These are phyloP conservation scores for Penicillium egyptiacum DNA, from an alignment of 495 filamentous ascomycete genomes.

Conservation along the genomic window DNA sequence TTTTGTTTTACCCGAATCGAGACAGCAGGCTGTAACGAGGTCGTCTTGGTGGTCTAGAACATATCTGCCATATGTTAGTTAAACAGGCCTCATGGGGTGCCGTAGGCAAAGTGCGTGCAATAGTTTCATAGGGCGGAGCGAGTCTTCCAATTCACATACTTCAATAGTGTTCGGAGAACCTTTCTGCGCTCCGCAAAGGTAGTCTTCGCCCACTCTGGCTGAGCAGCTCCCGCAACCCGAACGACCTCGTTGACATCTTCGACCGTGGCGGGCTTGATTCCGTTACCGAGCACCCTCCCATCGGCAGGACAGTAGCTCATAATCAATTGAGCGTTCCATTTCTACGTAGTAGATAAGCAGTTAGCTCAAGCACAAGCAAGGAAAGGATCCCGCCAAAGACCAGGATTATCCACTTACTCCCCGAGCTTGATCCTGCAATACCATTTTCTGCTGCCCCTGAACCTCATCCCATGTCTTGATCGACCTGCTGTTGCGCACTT, in stretches of 20 bases:
- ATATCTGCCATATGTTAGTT: constrained; percentile 44
- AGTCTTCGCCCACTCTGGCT: constrained; percentile 77
- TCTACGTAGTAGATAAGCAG: constrained; percentile 20
- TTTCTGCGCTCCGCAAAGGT: constrained; percentile 73
- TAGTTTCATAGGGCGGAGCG: not conserved
- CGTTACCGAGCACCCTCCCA: constrained; percentile 73
- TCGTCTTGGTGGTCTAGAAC: constrained; percentile 87
- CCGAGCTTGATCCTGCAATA: constrained; percentile 44
- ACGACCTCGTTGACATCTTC: constrained; percentile 81
- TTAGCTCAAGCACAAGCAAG: not conserved
- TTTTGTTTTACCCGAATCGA: constrained; percentile 97
- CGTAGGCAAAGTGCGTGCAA: not conserved
- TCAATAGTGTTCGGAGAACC: constrained; percentile 79
- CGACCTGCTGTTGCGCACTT: constrained; percentile 53
- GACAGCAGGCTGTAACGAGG: constrained; percentile 81
- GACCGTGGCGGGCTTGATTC: constrained; percentile 72
- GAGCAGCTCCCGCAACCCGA: constrained; percentile 68
- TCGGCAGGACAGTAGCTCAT: constrained; percentile 85
- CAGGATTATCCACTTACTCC: constrained; percentile 35
- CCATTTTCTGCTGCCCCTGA: constrained; percentile 42
- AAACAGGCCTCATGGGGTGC: not conserved
- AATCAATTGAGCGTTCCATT: constrained; percentile 45
- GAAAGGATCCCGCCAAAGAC: not conserved
- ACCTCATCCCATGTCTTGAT: constrained; percentile 61
- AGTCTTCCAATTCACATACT: constrained; percentile 44